Base-by-base conservation (phyloP, 2,329 filamentous ascomycete genomes). In the Corinectria fuckeliana region DNA sequence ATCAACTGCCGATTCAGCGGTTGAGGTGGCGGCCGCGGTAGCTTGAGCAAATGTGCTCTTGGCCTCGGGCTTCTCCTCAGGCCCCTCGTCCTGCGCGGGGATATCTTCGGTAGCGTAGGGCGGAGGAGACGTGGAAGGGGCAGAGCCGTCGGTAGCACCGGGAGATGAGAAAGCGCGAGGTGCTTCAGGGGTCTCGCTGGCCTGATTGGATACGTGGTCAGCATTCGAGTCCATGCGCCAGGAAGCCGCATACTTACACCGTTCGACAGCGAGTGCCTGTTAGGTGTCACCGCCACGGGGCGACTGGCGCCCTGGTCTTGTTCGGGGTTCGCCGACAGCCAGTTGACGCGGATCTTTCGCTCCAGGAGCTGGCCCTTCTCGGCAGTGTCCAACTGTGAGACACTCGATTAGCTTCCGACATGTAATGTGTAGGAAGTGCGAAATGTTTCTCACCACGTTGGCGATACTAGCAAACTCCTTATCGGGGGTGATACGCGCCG, bases 321-420 rank as follows among this genome's bases (percentile, higher is more conserved):
- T 14, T 73, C 66, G 56, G 84, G 84, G 49, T 87, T 85, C 9
- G 89, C 82, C 47, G 90, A 78, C 39, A 97, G 82, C 83, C 94
- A 99, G 68, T 84, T 85, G 65, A 99, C 95, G 45, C 94, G 89
- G 69, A 99, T 99, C 84, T 98, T 99, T 81, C 90, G 92, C 82
- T 99, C 95, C 71, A 93, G 88, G 60, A 99, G 89, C 20, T 85
- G 82, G 13, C 84, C 82, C 80, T 96, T 98, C 58, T 91, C 85
- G 9, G 82, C 95, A 81, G 74, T 90, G 82, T 85, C 87, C 88
- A 93, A 96, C 91, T 70, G 44, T 28, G 55, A 13, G 20, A 52
- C 5, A 56, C 49, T 25, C 8, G 9, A 49, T 62, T 36, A 65
- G 55, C 36, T 57, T 50, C 32, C 41, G 26, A n/a, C 28, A 48